Conservation (phyloP, 495 filamentous ascomycete species). For the Penicillium cataractarum region DNA sequence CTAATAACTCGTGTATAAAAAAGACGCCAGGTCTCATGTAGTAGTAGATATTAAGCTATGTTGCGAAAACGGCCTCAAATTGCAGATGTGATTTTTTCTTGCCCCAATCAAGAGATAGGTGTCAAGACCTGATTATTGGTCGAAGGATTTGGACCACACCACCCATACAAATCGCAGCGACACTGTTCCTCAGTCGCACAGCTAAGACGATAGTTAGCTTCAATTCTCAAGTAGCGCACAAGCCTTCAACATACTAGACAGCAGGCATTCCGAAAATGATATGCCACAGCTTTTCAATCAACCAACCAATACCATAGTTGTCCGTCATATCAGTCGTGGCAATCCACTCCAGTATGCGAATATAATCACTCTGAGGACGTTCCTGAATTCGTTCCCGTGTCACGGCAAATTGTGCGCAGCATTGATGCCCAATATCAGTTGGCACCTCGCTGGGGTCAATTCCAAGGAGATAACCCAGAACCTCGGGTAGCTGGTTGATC, state of each 20-base stretch:
- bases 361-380: constrained; percentile 45
- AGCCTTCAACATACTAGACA: constrained; percentile 35
- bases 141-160: constrained; percentile 38
- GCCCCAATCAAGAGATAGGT: background rate
- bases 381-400: constrained; percentile 46
- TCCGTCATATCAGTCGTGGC: constrained; percentile 38
- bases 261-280: constrained; percentile 44
- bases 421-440: constrained; percentile 47
- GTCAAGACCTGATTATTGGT: background rate
- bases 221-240: background rate
- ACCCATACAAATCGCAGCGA: constrained; percentile 47
- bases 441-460: constrained; percentile 32
- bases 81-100: background rate
- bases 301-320: constrained; percentile 46
- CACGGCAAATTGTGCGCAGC: constrained; percentile 55
- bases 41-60: background rate
- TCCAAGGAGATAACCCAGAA: constrained; percentile 31
- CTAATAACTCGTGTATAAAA: background rate
- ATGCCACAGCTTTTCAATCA: constrained; percentile 49
- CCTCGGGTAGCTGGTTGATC: constrained; percentile 35
- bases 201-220: constrained; percentile 21
- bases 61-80: background rate
- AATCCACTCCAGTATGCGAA: constrained; percentile 48
- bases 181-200: constrained; percentile 46
- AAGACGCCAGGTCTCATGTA: background rate